phyloP scores from a whole-genome alignment of 305 asterid species.

The Withania somnifera region DNA sequence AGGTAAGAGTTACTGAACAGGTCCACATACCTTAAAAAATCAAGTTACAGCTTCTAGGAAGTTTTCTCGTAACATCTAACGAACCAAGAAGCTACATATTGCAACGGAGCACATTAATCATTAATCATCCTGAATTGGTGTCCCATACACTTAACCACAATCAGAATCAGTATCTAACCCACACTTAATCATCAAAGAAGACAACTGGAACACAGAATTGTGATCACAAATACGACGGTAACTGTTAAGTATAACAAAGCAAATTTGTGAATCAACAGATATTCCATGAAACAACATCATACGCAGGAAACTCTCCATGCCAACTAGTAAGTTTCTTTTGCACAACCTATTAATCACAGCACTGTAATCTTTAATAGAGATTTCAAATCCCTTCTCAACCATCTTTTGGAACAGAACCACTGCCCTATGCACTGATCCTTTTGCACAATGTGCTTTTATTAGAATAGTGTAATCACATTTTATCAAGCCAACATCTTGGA shows the following conservation, averaged over 20 bases:
- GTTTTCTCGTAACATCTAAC: not conserved
- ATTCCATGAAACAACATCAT: constrained; percentile 42
- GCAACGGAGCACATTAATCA: not conserved
- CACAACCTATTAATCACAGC: constrained; percentile 72
- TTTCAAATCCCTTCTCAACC: constrained; percentile 49
- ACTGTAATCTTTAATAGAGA: constrained; percentile 60
- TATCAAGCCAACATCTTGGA: constrained; percentile 35
- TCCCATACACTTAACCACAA: not conserved
- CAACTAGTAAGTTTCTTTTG: constrained; percentile 44
- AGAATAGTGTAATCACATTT: constrained; percentile 63
- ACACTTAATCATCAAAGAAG: constrained; percentile 43
- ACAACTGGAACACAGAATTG: constrained; percentile 26
- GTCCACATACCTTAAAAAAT: not conserved
- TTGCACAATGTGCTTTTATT: constrained; percentile 72
- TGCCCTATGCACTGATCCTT: constrained; percentile 53
- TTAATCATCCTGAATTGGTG: not conserved
- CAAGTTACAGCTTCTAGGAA: not conserved
- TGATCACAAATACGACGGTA: constrained; percentile 26
- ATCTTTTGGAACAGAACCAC: constrained; percentile 42
- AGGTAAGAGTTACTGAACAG: not conserved
- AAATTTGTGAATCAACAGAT: constrained; percentile 35
- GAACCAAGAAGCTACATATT: not conserved
- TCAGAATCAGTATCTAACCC: constrained; percentile 36
- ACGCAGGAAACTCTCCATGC: constrained; percentile 38
- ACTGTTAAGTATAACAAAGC: constrained; percentile 29